Evolutionary conservation across 2,329 filamentous ascomycete species (phyloP).

Genomic region (Beauveria australis): DNA sequence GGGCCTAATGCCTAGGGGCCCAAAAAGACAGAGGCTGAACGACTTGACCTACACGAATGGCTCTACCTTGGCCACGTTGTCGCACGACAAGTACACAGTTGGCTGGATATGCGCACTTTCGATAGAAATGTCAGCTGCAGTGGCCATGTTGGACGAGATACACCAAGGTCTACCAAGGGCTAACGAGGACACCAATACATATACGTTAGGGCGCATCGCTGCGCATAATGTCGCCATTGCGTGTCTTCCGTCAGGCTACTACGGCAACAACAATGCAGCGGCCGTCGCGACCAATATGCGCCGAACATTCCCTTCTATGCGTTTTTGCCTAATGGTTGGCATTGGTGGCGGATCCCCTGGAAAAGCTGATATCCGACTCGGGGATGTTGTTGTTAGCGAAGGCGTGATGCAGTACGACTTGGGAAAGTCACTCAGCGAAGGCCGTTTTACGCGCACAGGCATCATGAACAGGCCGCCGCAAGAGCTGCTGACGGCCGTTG

Average conservation of each 20-base stretch:
- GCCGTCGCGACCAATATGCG: constrained; percentile 12
- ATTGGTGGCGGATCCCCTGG: constrained; percentile 21
- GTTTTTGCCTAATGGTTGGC: constrained; percentile 18
- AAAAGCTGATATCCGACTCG: constrained; percentile 13
- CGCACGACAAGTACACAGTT: constrained; percentile 15
- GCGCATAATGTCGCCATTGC: constrained; percentile 15
- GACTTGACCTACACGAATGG: too few species aligned
- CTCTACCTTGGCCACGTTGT: too few species aligned
- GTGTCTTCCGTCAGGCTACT: constrained; percentile 12
- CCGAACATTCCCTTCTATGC: constrained; percentile 11
- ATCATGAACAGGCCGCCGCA: background rate
- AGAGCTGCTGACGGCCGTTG: background rate
- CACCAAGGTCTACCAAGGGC: constrained; percentile 1
- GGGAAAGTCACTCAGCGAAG: constrained; percentile 12
- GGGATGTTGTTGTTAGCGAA: constrained; percentile 16
- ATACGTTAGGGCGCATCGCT: constrained; percentile 13
- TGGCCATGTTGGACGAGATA: constrained; percentile 16
- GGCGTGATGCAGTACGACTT: constrained; percentile 16
- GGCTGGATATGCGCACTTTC: constrained; percentile 20
- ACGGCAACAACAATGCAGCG: constrained; percentile 10
- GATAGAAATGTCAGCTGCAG: constrained; percentile 15
- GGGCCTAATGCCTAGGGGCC: too few species aligned
- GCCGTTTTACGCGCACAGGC: constrained; percentile 11
- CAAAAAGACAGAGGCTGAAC: too few species aligned
- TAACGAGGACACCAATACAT: constrained; percentile 15